phyloP scores from a whole-genome alignment of 176 grass and related monocot genomes.

The Pharus latifolius region DNA sequence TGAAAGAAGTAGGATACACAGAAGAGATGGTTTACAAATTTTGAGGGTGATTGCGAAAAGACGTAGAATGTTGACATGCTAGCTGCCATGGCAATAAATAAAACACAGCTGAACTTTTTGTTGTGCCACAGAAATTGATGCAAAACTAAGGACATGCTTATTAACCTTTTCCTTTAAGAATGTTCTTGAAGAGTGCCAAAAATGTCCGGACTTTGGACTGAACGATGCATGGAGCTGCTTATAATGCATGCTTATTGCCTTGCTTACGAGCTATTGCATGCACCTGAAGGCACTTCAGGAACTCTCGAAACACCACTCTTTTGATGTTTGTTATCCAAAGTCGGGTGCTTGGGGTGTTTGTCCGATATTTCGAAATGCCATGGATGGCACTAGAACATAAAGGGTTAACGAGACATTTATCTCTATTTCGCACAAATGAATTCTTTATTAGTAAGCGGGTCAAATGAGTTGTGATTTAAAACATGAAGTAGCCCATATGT shows the following conservation, averaged over 20 bases:
- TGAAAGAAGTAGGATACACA: conserved; percentile 80
- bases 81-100: conserved; percentile 11
- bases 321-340: background rate
- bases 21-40: conserved; percentile 92
- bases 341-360: background rate
- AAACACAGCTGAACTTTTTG: background rate
- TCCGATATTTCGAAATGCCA: background rate
- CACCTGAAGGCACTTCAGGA: background rate
- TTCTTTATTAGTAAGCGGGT: too few species aligned
- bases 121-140: background rate
- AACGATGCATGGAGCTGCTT: background rate
- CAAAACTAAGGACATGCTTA: background rate
- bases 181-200: background rate
- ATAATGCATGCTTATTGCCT: background rate
- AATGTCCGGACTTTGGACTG: background rate
- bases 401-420: too few species aligned
- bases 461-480: too few species aligned
- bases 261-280: background rate
- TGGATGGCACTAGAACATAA: too few species aligned
- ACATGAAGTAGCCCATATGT: too few species aligned
- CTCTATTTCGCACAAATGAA: too few species aligned
- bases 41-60: conserved; percentile 25
- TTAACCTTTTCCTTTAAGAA: background rate
- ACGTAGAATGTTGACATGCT: conserved; percentile 16
- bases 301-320: background rate